These are phyloP conservation scores for Astrothelium subdiscretum DNA, from an alignment of 495 filamentous ascomycete species.

Conservation along the genomic window DNA sequence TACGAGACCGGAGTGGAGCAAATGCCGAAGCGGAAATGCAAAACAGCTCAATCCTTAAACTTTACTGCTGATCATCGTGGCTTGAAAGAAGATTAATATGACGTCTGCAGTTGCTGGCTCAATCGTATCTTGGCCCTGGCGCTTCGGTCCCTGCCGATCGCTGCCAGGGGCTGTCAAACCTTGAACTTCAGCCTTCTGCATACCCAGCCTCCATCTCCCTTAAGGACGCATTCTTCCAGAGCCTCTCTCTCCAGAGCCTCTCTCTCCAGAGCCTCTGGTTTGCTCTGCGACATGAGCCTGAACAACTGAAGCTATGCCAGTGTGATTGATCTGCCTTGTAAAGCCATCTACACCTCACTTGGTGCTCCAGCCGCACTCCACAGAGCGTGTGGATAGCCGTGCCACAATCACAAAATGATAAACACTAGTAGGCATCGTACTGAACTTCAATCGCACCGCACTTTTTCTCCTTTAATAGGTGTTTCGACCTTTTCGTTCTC, in stretches of 20 bases:
- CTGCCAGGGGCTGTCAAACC: not conserved
- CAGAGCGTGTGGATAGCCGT: not conserved
- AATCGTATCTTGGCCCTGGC: not conserved
- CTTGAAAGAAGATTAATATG: conserved; percentile 1
- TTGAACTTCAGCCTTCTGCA: not conserved
- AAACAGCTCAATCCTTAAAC: not conserved
- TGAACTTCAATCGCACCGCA: too few relatives aligned
- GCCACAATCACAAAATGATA: not conserved
- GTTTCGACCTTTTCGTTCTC: too few relatives aligned
- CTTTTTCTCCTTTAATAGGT: too few relatives aligned
- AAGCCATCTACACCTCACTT: not conserved
- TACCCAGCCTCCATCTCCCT: too few relatives aligned
- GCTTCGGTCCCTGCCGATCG: not conserved
- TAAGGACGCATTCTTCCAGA: too few relatives aligned
- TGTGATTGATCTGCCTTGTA: not conserved
- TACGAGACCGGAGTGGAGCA: not conserved
- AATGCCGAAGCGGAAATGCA: not conserved
- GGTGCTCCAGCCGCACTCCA: too few relatives aligned
- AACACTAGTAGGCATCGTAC: too few relatives aligned
- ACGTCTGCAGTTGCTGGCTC: not conserved
- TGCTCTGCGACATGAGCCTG: not conserved
- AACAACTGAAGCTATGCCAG: not conserved
- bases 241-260: not conserved
- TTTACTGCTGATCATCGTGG: not conserved
- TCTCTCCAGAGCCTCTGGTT: not conserved